Percentiles rank a stretch among this genome's conserved stretches.
These are phyloP conservation scores for Conticribra weissflogii DNA, from an alignment of 108 stramenopile species.

Conservation along the genomic window DNA sequence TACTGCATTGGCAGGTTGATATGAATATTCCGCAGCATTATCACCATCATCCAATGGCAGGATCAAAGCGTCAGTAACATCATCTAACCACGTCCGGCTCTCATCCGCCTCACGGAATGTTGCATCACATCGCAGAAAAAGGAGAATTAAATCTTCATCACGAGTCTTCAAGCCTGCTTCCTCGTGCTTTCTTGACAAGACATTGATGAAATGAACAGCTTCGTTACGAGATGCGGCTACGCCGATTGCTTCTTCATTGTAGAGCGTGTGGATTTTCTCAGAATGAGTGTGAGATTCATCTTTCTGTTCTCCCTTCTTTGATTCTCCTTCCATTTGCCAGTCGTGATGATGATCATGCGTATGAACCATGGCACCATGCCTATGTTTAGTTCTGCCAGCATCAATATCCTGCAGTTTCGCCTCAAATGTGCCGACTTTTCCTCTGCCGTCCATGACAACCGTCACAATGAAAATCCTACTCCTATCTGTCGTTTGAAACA, in stretches of 20 bases:
- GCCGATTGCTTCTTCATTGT: constrained; percentile 41
- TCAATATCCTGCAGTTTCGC: constrained; percentile 28
- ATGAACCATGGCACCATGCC: constrained; percentile 29
- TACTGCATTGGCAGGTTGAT: constrained; percentile 81
- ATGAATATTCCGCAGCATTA: constrained; percentile 13
- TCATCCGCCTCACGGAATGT: constrained; percentile 29
- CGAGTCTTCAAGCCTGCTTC: constrained; percentile 65
- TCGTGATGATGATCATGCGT: constrained; percentile 18
- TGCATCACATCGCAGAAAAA: constrained; percentile 65
- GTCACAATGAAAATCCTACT: constrained; percentile 77
- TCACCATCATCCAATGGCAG: constrained; percentile 47
- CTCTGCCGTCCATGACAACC: constrained; percentile 60
- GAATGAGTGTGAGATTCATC: constrained; percentile 47
- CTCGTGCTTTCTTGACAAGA: constrained; percentile 64
- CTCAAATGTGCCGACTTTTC: constrained; percentile 10
- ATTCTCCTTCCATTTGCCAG: constrained; percentile 1
- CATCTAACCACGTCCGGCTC: constrained; percentile 37
- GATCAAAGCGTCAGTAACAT: constrained; percentile 71
- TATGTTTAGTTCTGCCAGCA: constrained; percentile 26
- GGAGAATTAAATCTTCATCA: constrained; percentile 70
- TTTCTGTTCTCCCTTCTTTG: background rate
- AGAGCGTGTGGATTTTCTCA: constrained; percentile 66
- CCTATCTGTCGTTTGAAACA: constrained; percentile 58
- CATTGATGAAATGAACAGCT: constrained; percentile 63
- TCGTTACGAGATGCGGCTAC: constrained; percentile 61